Conservation (phyloP, 768 basidiomycete genomes). For the Dacryopinax spathularia region DNA sequence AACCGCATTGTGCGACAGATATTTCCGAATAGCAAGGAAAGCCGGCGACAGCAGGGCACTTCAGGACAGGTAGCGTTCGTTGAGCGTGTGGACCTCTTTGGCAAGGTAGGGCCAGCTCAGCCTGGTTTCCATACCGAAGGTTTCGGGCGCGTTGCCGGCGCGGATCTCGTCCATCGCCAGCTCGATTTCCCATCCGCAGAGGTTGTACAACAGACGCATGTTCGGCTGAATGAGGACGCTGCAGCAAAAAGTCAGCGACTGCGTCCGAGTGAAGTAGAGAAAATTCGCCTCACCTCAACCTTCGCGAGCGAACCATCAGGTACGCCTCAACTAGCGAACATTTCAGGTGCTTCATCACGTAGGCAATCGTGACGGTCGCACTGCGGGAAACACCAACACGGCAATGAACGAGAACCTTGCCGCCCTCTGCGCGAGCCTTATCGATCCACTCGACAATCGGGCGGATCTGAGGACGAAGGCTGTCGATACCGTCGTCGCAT, state of each 20-base stretch:
- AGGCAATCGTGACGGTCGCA: conserved; percentile 93
- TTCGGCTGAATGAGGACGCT: conserved; percentile 87
- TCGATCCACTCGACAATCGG: conserved; percentile 92
- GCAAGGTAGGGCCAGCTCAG: conserved; percentile 76
- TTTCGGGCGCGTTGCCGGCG: neutral
- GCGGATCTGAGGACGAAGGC: conserved; percentile 73
- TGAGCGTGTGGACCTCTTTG: conserved; percentile 69
- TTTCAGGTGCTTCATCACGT: conserved; percentile 85
- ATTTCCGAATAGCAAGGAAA: neutral
- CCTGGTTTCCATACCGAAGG: conserved; percentile 36
- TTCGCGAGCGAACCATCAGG: conserved; percentile 75
- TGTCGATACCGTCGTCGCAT: conserved; percentile 93
- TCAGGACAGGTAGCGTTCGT: conserved; percentile 63
- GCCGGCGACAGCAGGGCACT: neutral
- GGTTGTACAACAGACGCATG: conserved; percentile 86
- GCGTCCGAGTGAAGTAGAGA: neutral
- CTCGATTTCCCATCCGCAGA: conserved; percentile 87
- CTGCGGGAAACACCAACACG: conserved; percentile 96
- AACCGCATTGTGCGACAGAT: neutral
- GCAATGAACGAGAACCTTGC: conserved; percentile 88
- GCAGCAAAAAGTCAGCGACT: neutral
- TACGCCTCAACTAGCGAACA: conserved; percentile 87
- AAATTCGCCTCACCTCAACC: conserved; percentile 37
- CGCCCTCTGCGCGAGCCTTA: conserved; percentile 62
- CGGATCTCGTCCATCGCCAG: conserved; percentile 48